Percentiles rank a stretch among this genome's conserved stretches.
These are phyloP conservation scores for Metschnikowia similis DNA, from an alignment of 805 yeast species.

Conservation along the genomic window DNA sequence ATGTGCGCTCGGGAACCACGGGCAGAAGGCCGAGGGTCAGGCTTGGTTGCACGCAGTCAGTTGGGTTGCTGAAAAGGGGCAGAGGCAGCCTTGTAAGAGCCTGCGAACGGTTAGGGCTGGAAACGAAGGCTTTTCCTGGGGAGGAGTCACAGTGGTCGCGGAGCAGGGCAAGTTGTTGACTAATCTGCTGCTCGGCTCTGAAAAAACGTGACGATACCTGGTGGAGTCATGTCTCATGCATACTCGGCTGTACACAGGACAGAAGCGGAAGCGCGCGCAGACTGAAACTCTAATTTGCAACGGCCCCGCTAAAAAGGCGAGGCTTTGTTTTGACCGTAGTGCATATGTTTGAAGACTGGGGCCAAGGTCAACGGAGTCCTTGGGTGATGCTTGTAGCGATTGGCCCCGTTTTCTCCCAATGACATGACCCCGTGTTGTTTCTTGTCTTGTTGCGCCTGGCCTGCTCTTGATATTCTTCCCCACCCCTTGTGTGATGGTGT, in stretches of 20 bases:
- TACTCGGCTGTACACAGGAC: conserved; percentile 3
- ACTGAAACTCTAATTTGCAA: neutral
- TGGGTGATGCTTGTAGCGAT: no score
- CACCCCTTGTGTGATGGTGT: no score
- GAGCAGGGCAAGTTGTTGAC: neutral
- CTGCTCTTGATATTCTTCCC: no score
- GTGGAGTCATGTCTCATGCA: conserved; percentile 3
- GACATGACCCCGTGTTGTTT: no score
- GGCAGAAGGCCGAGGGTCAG: neutral
- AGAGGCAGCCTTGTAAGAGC: neutral
- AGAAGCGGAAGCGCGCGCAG: neutral
- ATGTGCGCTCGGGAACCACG: neutral
- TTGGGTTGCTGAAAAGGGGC: neutral
- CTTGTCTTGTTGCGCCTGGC: no score
- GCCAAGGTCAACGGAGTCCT: no score
- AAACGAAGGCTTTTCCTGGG: neutral
- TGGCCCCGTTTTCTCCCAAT: no score
- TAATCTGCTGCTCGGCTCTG: conserved; percentile 1
- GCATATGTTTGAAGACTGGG: neutral
- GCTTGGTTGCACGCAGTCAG: neutral
- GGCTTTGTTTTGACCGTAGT: neutral
- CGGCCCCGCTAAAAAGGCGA: neutral
- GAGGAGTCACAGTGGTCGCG: neutral
- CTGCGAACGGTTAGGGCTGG: neutral
- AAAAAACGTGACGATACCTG: conserved; percentile 4